These are phyloP conservation scores for Fusarium ambrosium DNA, from an alignment of 2,329 filamentous ascomycete genomes.

Conservation along the genomic window DNA sequence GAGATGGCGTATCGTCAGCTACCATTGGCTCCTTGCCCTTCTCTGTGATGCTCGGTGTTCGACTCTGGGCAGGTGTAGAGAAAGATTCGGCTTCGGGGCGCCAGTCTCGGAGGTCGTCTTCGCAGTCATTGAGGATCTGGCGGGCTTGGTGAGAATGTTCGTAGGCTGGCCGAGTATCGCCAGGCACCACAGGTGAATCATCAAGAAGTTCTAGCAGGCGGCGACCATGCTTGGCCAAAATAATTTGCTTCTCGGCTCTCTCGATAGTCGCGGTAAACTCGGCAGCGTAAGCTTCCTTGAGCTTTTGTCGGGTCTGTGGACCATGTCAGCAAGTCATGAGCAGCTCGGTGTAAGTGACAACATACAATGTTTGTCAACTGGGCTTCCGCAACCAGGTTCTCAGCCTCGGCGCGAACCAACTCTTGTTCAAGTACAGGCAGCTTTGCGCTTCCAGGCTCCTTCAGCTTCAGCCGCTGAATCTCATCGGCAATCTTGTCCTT, in stretches of 20 bases:
- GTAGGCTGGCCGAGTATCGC: conserved; percentile 81
- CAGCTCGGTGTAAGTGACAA: conserved; percentile 37
- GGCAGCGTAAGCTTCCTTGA: conserved; percentile 93
- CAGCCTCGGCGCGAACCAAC: conserved; percentile 93
- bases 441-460: conserved; percentile 87
- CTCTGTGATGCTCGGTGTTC: conserved; percentile 43
- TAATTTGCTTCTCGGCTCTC: conserved; percentile 95
- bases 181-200: conserved; percentile 89
- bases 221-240: conserved; percentile 91
- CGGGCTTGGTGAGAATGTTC: conserved; percentile 76
- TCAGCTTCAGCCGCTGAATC: conserved; percentile 90
- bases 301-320: conserved; percentile 88
- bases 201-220: conserved; percentile 88
- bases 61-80: conserved; percentile 40
- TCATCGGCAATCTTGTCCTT: conserved; percentile 92
- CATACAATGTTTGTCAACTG: conserved; percentile 93
- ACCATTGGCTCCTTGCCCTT: conserved; percentile 45
- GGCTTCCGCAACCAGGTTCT: conserved; percentile 95
- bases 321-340: conserved; percentile 18
- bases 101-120: conserved; percentile 89
- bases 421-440: conserved; percentile 93
- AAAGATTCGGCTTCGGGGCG: conserved; percentile 59
- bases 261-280: conserved; percentile 94
- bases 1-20: conserved; percentile 22
- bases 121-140: conserved; percentile 91